Evolutionary conservation across 139 green algal genomes (phyloP), one percentile per base, ranked within the genome.

Genomic region (Chlamydomonas incerta): DNA sequence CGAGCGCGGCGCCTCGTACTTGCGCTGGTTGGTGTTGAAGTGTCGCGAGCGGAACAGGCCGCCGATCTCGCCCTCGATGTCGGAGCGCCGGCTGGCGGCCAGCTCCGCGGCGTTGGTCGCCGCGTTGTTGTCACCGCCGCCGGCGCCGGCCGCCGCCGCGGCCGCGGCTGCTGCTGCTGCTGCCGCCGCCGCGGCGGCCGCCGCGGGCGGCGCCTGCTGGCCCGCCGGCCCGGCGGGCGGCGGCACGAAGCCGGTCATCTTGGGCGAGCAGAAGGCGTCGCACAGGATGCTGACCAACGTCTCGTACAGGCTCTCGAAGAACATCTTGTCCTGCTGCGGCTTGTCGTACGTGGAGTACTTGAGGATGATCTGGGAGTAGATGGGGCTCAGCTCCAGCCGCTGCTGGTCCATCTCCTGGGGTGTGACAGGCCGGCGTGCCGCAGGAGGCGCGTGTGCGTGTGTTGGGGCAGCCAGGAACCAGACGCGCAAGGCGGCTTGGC

Each of bases 11-110:
- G 91, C 81, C 34, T 87, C 68, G 50, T 93, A 87, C 26, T 85
- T 88, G 18, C 89, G 76, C 34, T 87, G 73, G 81, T 93, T 89
- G 23, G 92, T 41, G 77, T 95, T 95, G 86, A 95, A 95, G 71
- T 93, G 83, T 11, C 82, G 84, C 29, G 86, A 82, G 17, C 90
- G 55, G 71, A 93, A 93, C 71, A 93, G 34, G 6, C 29, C 50
- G 4, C 88, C 67, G 20, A 91, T 80, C 73, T 91, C 88, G 3
- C 47, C 29, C 81, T 93, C 90, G 9, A 93, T 92, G n/a, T 91
- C 85, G 31, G 81, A 47, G 3, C 74, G 82, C 46, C 90, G 91
- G 46, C 85, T 63, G 37, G 90, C 57, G 0, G 62, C 57, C 67
- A 73, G 34, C 80, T 85, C 67, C 3, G 80, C 80, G 11, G 75